Conservation (phyloP, 768 basidiomycete genomes). For the Pleurotus pulmonarius region DNA sequence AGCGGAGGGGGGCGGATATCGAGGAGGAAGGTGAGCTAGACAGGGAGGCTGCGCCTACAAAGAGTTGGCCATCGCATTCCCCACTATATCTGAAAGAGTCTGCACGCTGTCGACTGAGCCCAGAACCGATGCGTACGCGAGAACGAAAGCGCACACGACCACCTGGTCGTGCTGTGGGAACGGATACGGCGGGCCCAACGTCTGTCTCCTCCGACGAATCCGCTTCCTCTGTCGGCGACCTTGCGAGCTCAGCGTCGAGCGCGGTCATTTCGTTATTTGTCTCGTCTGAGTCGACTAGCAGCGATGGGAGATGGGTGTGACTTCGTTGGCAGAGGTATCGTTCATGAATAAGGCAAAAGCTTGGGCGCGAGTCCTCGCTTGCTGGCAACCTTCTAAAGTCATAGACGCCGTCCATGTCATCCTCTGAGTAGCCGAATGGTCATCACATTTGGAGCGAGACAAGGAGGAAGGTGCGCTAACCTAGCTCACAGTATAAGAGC, state of each 20-base stretch:
- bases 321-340: slow-evolving; percentile 1
- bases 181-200: not conserved
- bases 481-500: slow-evolving; percentile 2
- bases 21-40: slow-evolving; percentile 74
- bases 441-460: too few relatives aligned
- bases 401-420: not conserved
- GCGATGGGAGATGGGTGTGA: not conserved
- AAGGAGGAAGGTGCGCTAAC: not conserved
- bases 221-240: slow-evolving; percentile 1
- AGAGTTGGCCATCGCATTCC: slow-evolving; percentile 17
- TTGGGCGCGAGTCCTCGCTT: not conserved
- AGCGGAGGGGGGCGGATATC: slow-evolving; percentile 75
- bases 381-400: not conserved
- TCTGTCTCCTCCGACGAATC: slow-evolving; percentile 3
- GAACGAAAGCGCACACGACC: slow-evolving; percentile 62
- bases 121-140: slow-evolving; percentile 75
- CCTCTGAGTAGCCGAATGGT: not conserved
- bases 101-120: slow-evolving; percentile 47
- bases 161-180: slow-evolving; percentile 7
- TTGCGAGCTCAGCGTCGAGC: not conserved
- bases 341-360: slow-evolving; percentile 1
- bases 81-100: slow-evolving; percentile 11
- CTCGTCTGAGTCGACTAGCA: not conserved
- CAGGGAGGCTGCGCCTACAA: slow-evolving; percentile 36
- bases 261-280: not conserved